Base-by-base conservation (phyloP, 1,284 basidiomycete species). In the Papiliotrema flavescens region DNA sequence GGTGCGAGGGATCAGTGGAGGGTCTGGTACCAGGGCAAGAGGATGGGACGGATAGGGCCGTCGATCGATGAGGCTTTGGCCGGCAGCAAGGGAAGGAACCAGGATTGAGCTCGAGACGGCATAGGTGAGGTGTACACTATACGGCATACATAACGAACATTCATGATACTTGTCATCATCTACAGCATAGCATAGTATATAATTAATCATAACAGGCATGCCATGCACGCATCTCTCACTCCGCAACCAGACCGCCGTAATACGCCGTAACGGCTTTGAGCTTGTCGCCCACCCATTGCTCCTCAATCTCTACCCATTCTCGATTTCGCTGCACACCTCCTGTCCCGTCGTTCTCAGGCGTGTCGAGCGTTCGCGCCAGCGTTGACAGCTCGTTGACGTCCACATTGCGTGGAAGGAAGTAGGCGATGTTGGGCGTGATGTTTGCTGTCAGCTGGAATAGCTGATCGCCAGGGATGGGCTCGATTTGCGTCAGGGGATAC, bases 341-440 rank as follows among this genome's bases (percentile, higher is more conserved):
- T 9, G 36, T 49, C 26, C 54, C 54, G 2, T 56, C 57, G 14
- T 53, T 39, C 15, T 26, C 2, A 20, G 49, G 44, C 22, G 8
- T n/a, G 2, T 50, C 55, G 3, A 68, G 47, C 15, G 52, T 44
- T 26, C 60, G 51, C 0, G 75, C 72, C 22, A 96, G 75, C 0
- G 69, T 72, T 0, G 85, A 82, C 34, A 98, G 79, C 66, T 98
- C 89, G 1, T 83, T 73, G 4, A 98, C 70, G 51, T 81, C 80
- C 0, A 85, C 82, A 71, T 97, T 98, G 20, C 90, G 82, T 0
- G 96, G 96, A 2, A 98, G 81, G 68, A 85, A 99, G 69, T 88
- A 92, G 1, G 92, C 93, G 52, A 96, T 80, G 66, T 94, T 91
- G 5, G 77, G 80, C 1, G 90, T 89, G 48, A 94, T 82, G 26